Evolutionary conservation across 352 stramenopile genomes (phyloP), one percentile per base, ranked within the genome.

Genomic region (Aphanomyces cochlioides): DNA sequence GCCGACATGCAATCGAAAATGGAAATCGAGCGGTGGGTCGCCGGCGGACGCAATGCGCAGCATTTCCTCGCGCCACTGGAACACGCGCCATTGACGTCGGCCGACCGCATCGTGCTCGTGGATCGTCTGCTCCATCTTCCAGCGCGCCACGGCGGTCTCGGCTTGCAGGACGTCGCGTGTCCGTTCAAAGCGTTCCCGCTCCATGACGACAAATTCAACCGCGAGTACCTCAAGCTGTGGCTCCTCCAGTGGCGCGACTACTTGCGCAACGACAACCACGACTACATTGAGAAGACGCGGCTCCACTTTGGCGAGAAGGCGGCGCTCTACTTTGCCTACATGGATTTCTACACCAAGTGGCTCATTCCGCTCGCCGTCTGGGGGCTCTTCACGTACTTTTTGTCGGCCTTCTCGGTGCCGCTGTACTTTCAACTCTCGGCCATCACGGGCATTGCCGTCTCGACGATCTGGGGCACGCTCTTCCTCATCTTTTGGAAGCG

Each of bases 301-400:
- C 56, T 73, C 7, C 67, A 73, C n/a, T 73, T 69, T 57, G 67
- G 67, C 6, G 67, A 73, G 4, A 73, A 68, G 47, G 56, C 56
- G 0, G 67, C 40, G 6, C 28, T 73, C 8, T 73, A 73, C 56
- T 73, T 73, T 69, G 67, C 67, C 39, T 73, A 68, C 67, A 73
- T 73, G 67, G 67, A 73, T 37, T 69, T 68, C 45, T 73, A 73
- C 67, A 73, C 67, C 6, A 73, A 73, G 39, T 73, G 67, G 67
- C 59, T 73, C 34, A 3, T 69, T 19, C 56, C 60, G 17, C n/a
- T 68, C 0, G 56, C 67, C n/a, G 6, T 69, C 15, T 67, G 67
- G 56, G 67, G 67, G 34, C 53, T 73, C 17, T 40, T 58, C 40
- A 67, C 67, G 21, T 73, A 73, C 60, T 34, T 67, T 21, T 10